phyloP scores from a whole-genome alignment of 2,329 filamentous ascomycete genomes.

The Daldinia sp. region DNA sequence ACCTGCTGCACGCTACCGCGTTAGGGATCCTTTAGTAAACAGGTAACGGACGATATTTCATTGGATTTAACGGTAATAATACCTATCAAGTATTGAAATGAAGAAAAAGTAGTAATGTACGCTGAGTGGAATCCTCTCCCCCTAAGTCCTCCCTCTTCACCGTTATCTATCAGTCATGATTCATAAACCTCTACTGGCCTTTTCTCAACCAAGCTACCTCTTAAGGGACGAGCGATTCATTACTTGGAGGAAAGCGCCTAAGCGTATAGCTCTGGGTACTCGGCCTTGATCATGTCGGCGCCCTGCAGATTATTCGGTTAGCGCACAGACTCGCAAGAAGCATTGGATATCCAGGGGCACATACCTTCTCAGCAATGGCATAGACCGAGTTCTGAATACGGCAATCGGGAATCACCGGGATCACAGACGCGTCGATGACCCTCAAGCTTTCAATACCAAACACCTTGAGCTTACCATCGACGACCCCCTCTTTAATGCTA shows the following conservation, averaged over 20 bases:
- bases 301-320: conserved; percentile 38
- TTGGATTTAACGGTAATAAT: background rate
- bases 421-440: conserved; percentile 63
- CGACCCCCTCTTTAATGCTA: conserved; percentile 60
- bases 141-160: background rate
- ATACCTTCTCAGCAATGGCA: conserved; percentile 64
- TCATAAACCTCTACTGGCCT: background rate
- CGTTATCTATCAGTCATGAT: background rate
- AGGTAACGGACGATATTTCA: background rate
- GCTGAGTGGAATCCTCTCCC: background rate
- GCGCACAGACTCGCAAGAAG: background rate
- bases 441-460: conserved; percentile 62
- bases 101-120: background rate
- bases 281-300: conserved; percentile 57
- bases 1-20: background rate
- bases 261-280: conserved; percentile 47
- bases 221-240: background rate
- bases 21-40: background rate
- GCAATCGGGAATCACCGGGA: conserved; percentile 64
- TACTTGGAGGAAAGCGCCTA: background rate
- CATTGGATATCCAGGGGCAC: background rate
- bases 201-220: background rate
- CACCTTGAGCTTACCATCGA: conserved; percentile 60
- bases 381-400: conserved; percentile 69
- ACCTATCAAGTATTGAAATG: background rate